Conservation (phyloP, 306 rosid genomes). For the Senna tora region DNA sequence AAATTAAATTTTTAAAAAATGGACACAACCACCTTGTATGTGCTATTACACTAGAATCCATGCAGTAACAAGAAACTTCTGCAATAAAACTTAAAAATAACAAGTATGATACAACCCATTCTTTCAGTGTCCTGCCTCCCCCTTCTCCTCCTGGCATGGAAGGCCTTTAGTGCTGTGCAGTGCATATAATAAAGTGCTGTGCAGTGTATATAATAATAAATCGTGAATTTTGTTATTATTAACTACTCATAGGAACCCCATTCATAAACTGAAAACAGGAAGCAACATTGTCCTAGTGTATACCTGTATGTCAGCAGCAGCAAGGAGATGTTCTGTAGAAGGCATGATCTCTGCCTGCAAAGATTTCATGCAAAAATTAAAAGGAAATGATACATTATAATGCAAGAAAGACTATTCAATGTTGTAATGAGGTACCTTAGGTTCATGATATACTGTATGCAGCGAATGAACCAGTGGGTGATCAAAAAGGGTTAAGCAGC, state of each 20-base stretch:
- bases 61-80: not conserved
- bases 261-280: conserved; percentile 26
- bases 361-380: conserved; percentile 36
- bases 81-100: conserved; percentile 17
- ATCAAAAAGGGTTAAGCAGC: conserved; percentile 84
- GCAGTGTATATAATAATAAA: conserved; percentile 4
- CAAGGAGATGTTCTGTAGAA: conserved; percentile 82
- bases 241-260: conserved; percentile 22
- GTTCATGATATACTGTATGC: conserved; percentile 82
- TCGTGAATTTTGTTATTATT: conserved; percentile 28
- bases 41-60: not conserved
- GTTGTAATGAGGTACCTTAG: conserved; percentile 61
- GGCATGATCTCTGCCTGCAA: conserved; percentile 86
- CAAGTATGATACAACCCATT: not conserved
- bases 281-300: conserved; percentile 15
- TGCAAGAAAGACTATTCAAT: conserved; percentile 15
- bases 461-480: conserved; percentile 76
- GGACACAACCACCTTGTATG: conserved; percentile 13
- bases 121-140: not conserved
- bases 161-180: conserved; percentile 14
- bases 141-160: conserved; percentile 13
- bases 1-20: not conserved
- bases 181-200: not conserved
- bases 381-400: conserved; percentile 35
- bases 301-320: conserved; percentile 85